These are phyloP conservation scores for Neofusicoccum umdonicola DNA, from an alignment of 2,329 filamentous ascomycete genomes.

Conservation along the genomic window DNA sequence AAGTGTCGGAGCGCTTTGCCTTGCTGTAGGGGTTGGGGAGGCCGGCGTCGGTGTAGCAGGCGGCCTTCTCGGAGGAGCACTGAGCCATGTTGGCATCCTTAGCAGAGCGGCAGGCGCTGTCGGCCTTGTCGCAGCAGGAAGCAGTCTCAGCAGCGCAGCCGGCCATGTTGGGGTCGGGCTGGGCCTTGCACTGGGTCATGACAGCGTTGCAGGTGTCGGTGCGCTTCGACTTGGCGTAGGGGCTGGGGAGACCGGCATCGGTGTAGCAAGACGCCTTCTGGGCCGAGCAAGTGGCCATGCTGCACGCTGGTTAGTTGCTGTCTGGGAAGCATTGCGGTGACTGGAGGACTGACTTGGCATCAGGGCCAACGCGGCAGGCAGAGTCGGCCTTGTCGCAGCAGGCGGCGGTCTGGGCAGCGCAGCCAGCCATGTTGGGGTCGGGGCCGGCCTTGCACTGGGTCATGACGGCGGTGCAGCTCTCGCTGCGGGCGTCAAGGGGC, in stretches of 20 bases:
- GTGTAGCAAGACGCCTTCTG: not conserved
- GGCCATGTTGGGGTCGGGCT: not conserved
- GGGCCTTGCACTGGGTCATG: not conserved
- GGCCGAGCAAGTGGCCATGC: conserved; percentile 1
- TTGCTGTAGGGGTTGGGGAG: conserved; percentile 8
- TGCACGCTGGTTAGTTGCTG: too few species aligned
- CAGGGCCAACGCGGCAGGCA: not conserved
- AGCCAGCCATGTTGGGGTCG: conserved; percentile 1
- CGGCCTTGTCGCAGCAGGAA: not conserved
- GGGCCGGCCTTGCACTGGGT: conserved; percentile 4
- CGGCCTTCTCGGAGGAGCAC: not conserved
- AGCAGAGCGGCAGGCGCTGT: not conserved
- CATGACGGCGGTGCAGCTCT: not conserved
- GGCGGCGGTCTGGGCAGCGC: not conserved
- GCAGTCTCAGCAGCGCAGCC: not conserved
- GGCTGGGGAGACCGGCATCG: not conserved
- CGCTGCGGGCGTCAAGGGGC: conserved; percentile 6
- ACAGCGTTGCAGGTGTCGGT: not conserved
- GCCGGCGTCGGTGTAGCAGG: not conserved
- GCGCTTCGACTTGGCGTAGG: not conserved
- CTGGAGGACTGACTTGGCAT: not conserved
- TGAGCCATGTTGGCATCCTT: not conserved
- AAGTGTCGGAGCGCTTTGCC: not conserved
- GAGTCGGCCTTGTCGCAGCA: conserved; percentile 2
- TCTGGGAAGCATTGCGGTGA: too few species aligned